These are phyloP conservation scores for Cryptococcus deneoformans DNA, from an alignment of 1,284 basidiomycete genomes.

Conservation along the genomic window DNA sequence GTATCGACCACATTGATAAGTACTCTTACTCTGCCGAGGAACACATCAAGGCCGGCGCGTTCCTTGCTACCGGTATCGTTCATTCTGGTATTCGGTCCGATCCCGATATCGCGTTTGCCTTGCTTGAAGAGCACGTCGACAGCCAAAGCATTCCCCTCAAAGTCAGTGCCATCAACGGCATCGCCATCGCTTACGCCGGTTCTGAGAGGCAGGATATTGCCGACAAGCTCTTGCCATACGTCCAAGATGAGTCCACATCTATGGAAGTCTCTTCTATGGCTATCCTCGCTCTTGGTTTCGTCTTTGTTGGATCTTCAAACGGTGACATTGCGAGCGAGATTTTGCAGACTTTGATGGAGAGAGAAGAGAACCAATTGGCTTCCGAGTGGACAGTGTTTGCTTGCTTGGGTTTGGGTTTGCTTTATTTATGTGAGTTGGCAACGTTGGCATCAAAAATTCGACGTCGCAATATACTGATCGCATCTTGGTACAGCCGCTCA, in stretches of 20 bases:
- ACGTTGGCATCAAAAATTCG: not conserved
- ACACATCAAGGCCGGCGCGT: constrained; percentile 95
- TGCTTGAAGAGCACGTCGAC: constrained; percentile 88
- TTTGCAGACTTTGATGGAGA: constrained; percentile 83
- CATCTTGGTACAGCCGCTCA: constrained; percentile 64
- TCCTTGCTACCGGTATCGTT: constrained; percentile 91
- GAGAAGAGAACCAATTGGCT: constrained; percentile 69
- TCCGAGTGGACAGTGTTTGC: constrained; percentile 95
- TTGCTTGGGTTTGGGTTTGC: constrained; percentile 81
- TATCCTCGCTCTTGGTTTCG: constrained; percentile 86
- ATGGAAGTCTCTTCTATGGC: constrained; percentile 90
- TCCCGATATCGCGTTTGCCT: constrained; percentile 87
- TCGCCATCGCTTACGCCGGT: constrained; percentile 92
- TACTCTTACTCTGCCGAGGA: constrained; percentile 97
- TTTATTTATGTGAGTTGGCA: constrained; percentile 73
- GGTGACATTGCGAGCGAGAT: constrained; percentile 90
- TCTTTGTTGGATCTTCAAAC: constrained; percentile 93
- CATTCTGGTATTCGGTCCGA: constrained; percentile 89
- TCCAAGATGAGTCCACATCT: constrained; percentile 73
- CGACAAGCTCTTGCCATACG: constrained; percentile 70
- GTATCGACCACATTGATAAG: constrained; percentile 93
- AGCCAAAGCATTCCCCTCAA: constrained; percentile 81
- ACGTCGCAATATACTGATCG: constrained; percentile 1
- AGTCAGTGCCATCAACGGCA: constrained; percentile 80
- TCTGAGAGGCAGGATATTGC: constrained; percentile 85